Percentiles rank a stretch among this genome's conserved stretches.
Conservation (phyloP, 768 basidiomycete species). For the Cystobasidium ongulense region DNA sequence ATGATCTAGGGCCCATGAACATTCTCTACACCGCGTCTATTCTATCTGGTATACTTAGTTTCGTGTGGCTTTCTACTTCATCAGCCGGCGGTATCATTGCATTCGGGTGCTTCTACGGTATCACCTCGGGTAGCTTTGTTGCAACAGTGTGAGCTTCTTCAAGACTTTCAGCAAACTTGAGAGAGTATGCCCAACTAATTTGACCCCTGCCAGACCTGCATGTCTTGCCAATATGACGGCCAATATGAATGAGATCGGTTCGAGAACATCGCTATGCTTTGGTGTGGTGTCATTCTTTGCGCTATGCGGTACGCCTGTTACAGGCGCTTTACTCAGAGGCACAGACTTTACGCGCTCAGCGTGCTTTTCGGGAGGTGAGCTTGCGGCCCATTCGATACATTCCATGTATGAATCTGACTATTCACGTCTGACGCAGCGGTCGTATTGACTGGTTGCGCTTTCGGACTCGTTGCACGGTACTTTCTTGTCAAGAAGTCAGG, state of each 20-base stretch:
- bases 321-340: conserved; percentile 42
- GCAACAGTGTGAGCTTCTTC: conserved; percentile 32
- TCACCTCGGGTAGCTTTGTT: conserved; percentile 41
- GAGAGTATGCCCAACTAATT: neutral
- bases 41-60: conserved; percentile 9
- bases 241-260: conserved; percentile 40
- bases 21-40: conserved; percentile 7
- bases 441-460: conserved; percentile 16
- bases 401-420: neutral
- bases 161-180: neutral
- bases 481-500: conserved; percentile 19
- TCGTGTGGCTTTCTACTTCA: conserved; percentile 17
- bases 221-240: conserved; percentile 40
- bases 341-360: conserved; percentile 38
- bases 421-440: neutral
- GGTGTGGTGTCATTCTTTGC: conserved; percentile 40
- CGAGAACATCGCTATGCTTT: conserved; percentile 42
- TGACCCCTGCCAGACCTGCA: neutral
- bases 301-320: conserved; percentile 42
- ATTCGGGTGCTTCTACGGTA: conserved; percentile 42
- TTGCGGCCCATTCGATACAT: neutral
- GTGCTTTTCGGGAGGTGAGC: conserved; percentile 30
- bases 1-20: neutral
- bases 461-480: neutral
- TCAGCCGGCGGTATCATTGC: conserved; percentile 39